These are phyloP conservation scores for Fusarium coffeatum DNA, from an alignment of 2,329 filamentous ascomycete genomes.

Conservation along the genomic window DNA sequence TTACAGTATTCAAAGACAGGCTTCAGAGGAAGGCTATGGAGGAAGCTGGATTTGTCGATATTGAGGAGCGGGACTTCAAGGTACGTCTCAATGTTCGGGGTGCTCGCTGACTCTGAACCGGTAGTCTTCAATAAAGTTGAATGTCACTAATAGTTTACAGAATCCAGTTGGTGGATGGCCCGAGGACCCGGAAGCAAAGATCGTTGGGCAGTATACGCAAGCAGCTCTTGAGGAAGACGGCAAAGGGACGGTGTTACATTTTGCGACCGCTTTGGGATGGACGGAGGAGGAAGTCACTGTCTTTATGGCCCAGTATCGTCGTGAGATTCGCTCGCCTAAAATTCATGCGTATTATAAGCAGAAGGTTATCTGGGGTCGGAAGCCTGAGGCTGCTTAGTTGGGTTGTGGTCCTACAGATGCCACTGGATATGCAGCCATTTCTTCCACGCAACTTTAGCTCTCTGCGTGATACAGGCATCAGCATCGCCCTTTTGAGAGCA, in stretches of 20 bases:
- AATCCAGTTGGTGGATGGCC: conserved; percentile 15
- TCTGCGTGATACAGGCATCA: accelerated
- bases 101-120: background rate
- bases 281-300: background rate
- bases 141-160: background rate
- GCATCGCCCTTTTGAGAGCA: accelerated
- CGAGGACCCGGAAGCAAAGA: background rate
- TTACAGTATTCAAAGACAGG: background rate
- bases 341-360: conserved; percentile 14
- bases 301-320: background rate
- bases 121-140: background rate
- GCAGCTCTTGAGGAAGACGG: conserved; percentile 2
- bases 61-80: conserved; percentile 1
- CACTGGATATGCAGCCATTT: accelerated
- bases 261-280: conserved; percentile 5
- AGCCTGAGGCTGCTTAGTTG: background rate
- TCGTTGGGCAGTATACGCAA: background rate
- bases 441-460: accelerated
- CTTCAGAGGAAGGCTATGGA: conserved; percentile 5
- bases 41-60: background rate
- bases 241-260: background rate
- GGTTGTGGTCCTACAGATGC: background rate
- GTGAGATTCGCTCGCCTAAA: conserved; percentile 4
- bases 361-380: conserved; percentile 12
- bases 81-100: background rate